These are phyloP conservation scores for Calonectria naviculata DNA, from an alignment of 2,329 filamentous ascomycete genomes.

Conservation along the genomic window DNA sequence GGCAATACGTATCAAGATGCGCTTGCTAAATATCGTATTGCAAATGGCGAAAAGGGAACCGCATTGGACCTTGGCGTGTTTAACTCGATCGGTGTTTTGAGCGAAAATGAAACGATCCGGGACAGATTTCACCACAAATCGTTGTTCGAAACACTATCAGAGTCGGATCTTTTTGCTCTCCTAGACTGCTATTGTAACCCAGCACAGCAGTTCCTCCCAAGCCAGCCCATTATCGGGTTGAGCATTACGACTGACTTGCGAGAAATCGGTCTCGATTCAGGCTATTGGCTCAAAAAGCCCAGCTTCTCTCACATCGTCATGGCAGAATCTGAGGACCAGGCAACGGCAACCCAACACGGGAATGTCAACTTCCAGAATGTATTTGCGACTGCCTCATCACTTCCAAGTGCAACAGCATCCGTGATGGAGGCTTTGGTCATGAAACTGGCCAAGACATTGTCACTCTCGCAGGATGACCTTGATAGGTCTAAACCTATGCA, in stretches of 20 bases:
- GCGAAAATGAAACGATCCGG: background rate
- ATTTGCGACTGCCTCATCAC: background rate
- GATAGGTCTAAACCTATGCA: slow-evolving; percentile 32
- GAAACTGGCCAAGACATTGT: background rate
- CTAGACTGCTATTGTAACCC: background rate
- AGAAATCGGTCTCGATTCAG: background rate
- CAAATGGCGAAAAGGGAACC: background rate
- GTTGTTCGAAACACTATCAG: background rate
- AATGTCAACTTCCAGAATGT: background rate
- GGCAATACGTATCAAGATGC: background rate
- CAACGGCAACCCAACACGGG: background rate
- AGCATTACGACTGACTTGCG: background rate
- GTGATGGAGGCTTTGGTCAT: background rate
- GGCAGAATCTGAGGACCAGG: background rate
- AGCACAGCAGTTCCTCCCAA: background rate
- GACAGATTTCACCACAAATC: background rate
- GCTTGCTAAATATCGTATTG: background rate
- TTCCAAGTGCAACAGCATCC: background rate
- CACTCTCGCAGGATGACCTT: slow-evolving; percentile 27
- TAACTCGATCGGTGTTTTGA: background rate
- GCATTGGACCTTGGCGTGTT: background rate
- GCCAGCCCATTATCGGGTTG: background rate
- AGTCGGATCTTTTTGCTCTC: background rate
- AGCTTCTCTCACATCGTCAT: background rate
- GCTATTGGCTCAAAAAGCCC: background rate